A percentile compares a stretch with the other conserved stretches of the same genome.
phyloP scores from a whole-genome alignment of 2,329 filamentous ascomycete species.

The Cordyceps javanica region DNA sequence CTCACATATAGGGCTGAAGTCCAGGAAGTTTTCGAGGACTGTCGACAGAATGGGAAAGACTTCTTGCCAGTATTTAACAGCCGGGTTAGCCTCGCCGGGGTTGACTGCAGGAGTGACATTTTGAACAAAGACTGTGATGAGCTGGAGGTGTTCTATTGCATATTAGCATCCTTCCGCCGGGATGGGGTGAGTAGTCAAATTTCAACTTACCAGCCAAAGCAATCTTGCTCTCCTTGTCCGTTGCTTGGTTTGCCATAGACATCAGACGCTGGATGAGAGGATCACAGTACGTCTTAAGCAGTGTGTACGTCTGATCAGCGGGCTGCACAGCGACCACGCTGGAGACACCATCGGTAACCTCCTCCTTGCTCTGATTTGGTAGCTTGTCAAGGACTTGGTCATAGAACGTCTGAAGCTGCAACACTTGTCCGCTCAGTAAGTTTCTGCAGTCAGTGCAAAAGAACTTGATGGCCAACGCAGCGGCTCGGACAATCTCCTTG shows the following conservation, averaged over 20 bases:
- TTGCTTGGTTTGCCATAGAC: slow-evolving; percentile 77
- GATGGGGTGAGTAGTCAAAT: too few relatives aligned
- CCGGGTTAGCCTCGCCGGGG: slow-evolving; percentile 71
- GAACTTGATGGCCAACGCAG: slow-evolving; percentile 92
- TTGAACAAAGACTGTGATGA: slow-evolving; percentile 88
- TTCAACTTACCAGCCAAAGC: slow-evolving; percentile 66
- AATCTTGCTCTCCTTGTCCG: slow-evolving; percentile 75
- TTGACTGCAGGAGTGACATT: slow-evolving; percentile 67
- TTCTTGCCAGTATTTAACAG: slow-evolving; percentile 93
- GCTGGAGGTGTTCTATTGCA: slow-evolving; percentile 70
- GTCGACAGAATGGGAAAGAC: slow-evolving; percentile 83
- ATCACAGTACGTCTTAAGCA: slow-evolving; percentile 88
- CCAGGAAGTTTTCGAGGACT: slow-evolving; percentile 80
- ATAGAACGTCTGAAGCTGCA: slow-evolving; percentile 88
- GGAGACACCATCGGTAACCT: slow-evolving; percentile 92
- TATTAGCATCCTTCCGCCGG: background rate
- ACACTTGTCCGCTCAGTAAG: slow-evolving; percentile 74
- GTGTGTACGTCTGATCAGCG: slow-evolving; percentile 68
- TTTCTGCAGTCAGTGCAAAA: slow-evolving; percentile 94
- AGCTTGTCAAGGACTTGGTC: slow-evolving; percentile 82
- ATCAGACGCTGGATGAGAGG: slow-evolving; percentile 82
- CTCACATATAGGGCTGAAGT: slow-evolving; percentile 84
- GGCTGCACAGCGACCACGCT: slow-evolving; percentile 86
- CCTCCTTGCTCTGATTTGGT: slow-evolving; percentile 82
- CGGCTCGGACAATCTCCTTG: slow-evolving; percentile 83